Base-by-base conservation (phyloP, 306 rosid genomes). In the Citrullus colocynthis region DNA sequence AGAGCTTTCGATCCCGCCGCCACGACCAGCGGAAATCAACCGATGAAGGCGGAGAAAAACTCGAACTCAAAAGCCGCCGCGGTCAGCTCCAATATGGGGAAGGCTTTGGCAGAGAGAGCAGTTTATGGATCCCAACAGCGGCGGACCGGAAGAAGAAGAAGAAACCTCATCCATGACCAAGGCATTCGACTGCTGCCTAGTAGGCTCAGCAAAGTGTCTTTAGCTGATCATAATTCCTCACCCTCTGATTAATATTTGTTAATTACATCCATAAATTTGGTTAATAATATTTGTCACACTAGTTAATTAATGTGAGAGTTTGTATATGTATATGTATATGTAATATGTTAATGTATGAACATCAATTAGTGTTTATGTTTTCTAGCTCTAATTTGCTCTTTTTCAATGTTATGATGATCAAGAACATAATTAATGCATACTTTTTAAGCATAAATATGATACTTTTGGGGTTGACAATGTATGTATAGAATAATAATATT, bases 151-250 rank as follows among this genome's bases (percentile, higher is more conserved):
- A 84, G 85, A 20, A 84, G 83, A 67, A 85, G 83, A 79, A 85
- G 82, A 79, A 16, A 7, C 36, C 61, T 80, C n/a, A 82, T 48
- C 74, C 34, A 39, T 48, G 52, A 48, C 1, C 15, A 48, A 41
- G 82, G 77, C 78, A 66, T 42, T 18, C 88, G 85, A 66, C 81
- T 83, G 24, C 83, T 87, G 57, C 96, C 93, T 6, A 89, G 96
- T 82, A 89, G 97, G 80, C 79, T 90, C 10, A 93, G 96, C 84
- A 89, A 87, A 78, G 94, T 89, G 83, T 89, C 94, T 18, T 64
- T 89, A 77, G 89, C 85, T 82, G 93, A 90, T 48, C 52, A 48
- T 56, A 89, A 87, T 76, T 85, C 90, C 59, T 21, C 74, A 18
- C 8, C 5, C 51, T 44, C 42, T 48, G 58, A 24, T 52, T 72